Base-by-base conservation (phyloP, 2,329 filamentous ascomycete genomes). In the Sarocladium oryzae region DNA sequence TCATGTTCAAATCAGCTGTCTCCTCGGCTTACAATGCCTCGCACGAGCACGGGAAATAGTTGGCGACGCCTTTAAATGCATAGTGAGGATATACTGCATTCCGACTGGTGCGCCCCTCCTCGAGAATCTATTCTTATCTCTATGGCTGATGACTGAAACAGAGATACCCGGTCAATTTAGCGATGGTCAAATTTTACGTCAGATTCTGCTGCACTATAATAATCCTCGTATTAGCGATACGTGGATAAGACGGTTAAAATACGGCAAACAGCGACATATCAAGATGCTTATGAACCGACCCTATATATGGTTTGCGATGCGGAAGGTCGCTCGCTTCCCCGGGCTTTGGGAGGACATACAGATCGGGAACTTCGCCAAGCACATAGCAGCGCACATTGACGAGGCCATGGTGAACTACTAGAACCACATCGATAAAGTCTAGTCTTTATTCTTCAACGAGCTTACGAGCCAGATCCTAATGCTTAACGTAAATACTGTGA, bases 61-160 rank as follows among this genome's bases (percentile, higher is more conserved):
- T n/a, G 36, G 36, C 7, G 36, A 38, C 36, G 20, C 6, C 36
- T 38, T 38, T 21, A 6, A 38, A 38, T 38, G 36, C 36, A n/a
- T 38, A 16, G 36, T 38, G 36, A 38, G 36, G 20, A 38, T 38
- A 38, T 38, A 38, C 36, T 38, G 36, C 36, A 38, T 38, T 38
- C 36, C 36, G 15, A 38, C 36, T 38, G 7, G 36, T 38, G n/a
- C 15, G 36, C 15, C 15, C 36, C 15, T 38, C 36, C 36, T 30
- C 28, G 7, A 30, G 28, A 13, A 30, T 30, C 7, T 30, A 30
- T 30, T 30, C 28, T 30, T 13, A 30, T 30, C 28, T 7, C 28
- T 30, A 30, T 30, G 28, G 28, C 28, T 13, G 28, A 7, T 30
- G 28, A 30, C 28, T 38, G 20, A 38, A 16, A n/a, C n/a, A 38